A percentile compares a stretch with the other conserved stretches of the same genome.
These are phyloP conservation scores for Metschnikowia colocasiae DNA, from an alignment of 805 yeast species.

Conservation along the genomic window DNA sequence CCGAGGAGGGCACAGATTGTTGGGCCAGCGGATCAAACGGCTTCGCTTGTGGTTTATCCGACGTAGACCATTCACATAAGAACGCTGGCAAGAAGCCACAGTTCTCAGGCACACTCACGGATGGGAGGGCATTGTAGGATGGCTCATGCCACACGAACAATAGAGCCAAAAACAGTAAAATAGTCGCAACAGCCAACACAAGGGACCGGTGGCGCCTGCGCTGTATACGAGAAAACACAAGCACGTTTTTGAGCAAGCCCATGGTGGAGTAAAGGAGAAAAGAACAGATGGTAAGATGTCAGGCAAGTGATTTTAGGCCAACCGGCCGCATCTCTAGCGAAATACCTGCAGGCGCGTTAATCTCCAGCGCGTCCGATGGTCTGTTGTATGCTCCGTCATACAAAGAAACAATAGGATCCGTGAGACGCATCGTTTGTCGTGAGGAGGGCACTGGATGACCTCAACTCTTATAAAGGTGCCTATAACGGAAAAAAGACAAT, in stretches of 20 bases:
- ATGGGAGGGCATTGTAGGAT: conserved; percentile 3
- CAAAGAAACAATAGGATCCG: background rate
- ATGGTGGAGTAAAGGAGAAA: background rate
- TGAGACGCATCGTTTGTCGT: background rate
- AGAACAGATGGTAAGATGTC: background rate
- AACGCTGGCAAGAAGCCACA: conserved; percentile 13
- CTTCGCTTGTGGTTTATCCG: background rate
- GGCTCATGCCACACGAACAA: conserved; percentile 10
- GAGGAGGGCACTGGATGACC: too few relatives aligned
- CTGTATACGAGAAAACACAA: conserved; percentile 14
- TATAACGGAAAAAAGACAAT: too few relatives aligned
- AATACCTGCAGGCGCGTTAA: conserved; percentile 19
- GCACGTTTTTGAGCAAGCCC: conserved; percentile 10
- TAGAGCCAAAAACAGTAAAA: conserved; percentile 7
- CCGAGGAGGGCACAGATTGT: background rate
- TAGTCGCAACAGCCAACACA: conserved; percentile 5
- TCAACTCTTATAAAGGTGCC: too few relatives aligned
- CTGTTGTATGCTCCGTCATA: background rate
- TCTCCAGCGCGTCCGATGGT: background rate
- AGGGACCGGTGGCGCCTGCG: conserved; percentile 16
- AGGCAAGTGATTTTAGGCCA: background rate
- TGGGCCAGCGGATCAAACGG: conserved; percentile 4
- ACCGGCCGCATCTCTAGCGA: background rate
- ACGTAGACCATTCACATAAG: conserved; percentile 8
- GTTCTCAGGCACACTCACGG: conserved; percentile 4